Base-by-base conservation (phyloP, 2,329 filamentous ascomycete species). In the Aphanocladium album region DNA sequence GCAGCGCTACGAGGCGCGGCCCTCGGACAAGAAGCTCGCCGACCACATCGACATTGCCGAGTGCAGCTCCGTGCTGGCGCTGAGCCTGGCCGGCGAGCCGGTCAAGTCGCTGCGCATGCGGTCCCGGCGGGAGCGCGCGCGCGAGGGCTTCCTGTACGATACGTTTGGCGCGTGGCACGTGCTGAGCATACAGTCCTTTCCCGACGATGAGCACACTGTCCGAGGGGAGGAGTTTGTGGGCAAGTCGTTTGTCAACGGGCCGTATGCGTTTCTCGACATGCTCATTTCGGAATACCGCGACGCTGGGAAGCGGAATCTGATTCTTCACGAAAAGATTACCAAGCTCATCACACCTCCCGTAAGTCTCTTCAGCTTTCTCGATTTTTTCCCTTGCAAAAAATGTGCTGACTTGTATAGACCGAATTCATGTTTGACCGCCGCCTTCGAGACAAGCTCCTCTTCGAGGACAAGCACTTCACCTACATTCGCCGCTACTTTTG, bases 401-500 rank as follows among this genome's bases (percentile, higher is more conserved):
- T 17, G 11, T 23, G 14, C 6, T 16, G 14, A 33, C 12, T 9
- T 37, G 17, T 0, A 58, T 61, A 74, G 77, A 73, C 75, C 5
- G 76, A 82, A 33, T 86, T 86, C 68, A 82, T 87, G 70, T 87
- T 87, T 65, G 76, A 85, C 62, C 74, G 76, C 43, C 74, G 77
- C 21, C 71, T 85, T 5, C 77, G 84, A 14, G 83, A 85, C 70
- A 79, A 80, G 64, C 76, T 86, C 0, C 75, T 87, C 1, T 87
- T 87, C 64, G 84, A 87, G 68, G 84, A 87, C 66, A 76, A 78
- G 57, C 72, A 83, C 59, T 86, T 85, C 66, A 86, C 83, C 1
- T 86, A 83, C 72, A 84, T 83, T 17, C 76, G 83, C 0, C 78
- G 83, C 17, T 86, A 87, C 66, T 87, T 86, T 67, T 87, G 83